Evolutionary conservation across 2,329 filamentous ascomycete species (phyloP).

Genomic region (Ophiosphaerella korrae): DNA sequence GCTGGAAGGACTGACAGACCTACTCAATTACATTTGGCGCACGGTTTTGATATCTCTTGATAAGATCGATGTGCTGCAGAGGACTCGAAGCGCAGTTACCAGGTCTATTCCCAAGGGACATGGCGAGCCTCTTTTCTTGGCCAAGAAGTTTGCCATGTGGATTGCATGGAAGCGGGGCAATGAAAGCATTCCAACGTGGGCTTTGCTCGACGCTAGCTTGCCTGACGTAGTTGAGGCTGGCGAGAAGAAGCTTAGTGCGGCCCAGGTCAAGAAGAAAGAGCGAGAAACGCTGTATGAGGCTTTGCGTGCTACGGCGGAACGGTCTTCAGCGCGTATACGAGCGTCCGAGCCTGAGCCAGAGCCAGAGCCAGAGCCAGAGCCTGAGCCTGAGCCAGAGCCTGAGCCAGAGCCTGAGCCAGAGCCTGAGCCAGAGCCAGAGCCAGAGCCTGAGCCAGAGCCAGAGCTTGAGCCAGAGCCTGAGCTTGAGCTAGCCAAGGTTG

Average conservation of each 20-base stretch:
- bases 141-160: conserved; percentile 67
- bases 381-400: conserved; percentile 2
- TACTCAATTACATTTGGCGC: conserved; percentile 65
- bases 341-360: conserved; percentile 15
- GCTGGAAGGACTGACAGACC: conserved; percentile 63
- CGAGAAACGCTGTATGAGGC: conserved; percentile 55
- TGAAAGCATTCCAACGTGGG: conserved; percentile 66
- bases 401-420: not conserved
- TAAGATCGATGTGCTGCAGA: conserved; percentile 64
- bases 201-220: conserved; percentile 61
- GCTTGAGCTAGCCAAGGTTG: not conserved
- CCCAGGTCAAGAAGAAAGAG: conserved; percentile 62
- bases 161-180: conserved; percentile 71
- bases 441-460: conserved; percentile 5
- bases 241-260: conserved; percentile 61
- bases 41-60: conserved; percentile 67
- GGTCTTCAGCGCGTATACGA: conserved; percentile 47
- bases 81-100: conserved; percentile 64
- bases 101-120: conserved; percentile 67
- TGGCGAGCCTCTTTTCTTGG: conserved; percentile 65
- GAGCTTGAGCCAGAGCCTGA: not conserved
- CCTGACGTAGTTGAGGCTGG: conserved; percentile 45
- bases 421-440: conserved; percentile 1
- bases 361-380: conserved; percentile 1
- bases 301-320: conserved; percentile 51